Evolutionary conservation across 768 basidiomycete genomes (phyloP), one percentile per base, ranked within the genome.

Genomic region (Dictyophora rubrovolvata): DNA sequence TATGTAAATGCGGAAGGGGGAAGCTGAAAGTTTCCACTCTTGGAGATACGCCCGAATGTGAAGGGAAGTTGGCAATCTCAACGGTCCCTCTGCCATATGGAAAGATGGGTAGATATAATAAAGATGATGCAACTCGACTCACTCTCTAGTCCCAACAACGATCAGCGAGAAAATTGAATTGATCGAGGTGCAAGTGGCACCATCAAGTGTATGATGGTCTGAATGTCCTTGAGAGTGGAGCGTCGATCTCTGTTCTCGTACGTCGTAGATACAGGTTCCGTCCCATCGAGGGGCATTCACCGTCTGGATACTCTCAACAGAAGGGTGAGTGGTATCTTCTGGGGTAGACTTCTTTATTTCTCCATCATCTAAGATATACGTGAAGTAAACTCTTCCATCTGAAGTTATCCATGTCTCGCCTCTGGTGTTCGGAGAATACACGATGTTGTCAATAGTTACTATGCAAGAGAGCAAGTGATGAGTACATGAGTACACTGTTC

Each of bases 341-440:
- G 33, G n/a, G 3, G 34, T 20, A 18, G 48, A 59, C 16, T 33
- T 48, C 48, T 55, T 17, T 46, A 21, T 54, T 17, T 64, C 71
- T 50, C 66, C 63, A 54, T 65, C 71, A 61, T 83, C 82, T 53
- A 74, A 74, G 21, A 90, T 72, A 59, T 81, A 81, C 7, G 89
- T 88, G 62, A 90, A 80, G 67, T 93, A 93, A 10, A 79, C 87
- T 65, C 89, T 73, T 42, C 90, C 90, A 62, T 93, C 90, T 6
- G 87, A 89, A 1, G 89, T 89, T 51, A 89, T 79, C 90, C 90
- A 93, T 0, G 82, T 82, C 70, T 92, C 90, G 12, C 83, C 79
- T 21, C 81, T 81, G 21, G 81, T 79, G 3, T 72, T 66, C 56
- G 80, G 77, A 46, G 82, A 81, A 65, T 82, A 73, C 22, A 77